Conservation (phyloP, 2,329 filamentous ascomycete genomes). For the Botrytis tulipae region DNA sequence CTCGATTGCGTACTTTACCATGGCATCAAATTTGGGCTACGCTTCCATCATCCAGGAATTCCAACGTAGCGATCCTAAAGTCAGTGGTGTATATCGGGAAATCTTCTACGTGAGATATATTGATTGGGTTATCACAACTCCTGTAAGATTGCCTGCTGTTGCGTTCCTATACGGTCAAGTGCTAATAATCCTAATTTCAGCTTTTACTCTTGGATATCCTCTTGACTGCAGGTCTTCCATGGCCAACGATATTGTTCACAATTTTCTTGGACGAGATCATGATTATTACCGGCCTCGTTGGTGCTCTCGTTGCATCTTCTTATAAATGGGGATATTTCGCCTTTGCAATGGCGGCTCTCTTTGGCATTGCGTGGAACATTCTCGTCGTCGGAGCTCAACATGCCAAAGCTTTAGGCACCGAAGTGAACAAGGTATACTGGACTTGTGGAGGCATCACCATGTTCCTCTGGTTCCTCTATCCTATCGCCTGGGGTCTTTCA, state of each 20-base stretch:
- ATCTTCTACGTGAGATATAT: constrained; percentile 68
- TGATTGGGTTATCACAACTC: constrained; percentile 63
- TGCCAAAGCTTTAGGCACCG: constrained; percentile 52
- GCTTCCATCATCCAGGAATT: constrained; percentile 63
- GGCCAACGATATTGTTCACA: constrained; percentile 60
- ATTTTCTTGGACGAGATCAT: constrained; percentile 64
- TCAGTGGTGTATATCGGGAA: constrained; percentile 54
- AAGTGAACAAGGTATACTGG: constrained; percentile 53
- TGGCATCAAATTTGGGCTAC: constrained; percentile 65
- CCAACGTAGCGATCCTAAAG: constrained; percentile 43
- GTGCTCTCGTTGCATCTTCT: constrained; percentile 57
- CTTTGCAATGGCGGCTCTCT: constrained; percentile 54
- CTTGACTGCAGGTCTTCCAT: constrained; percentile 62
- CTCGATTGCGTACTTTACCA: constrained; percentile 62
- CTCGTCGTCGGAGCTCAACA: constrained; percentile 55
- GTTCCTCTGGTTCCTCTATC: constrained; percentile 63
- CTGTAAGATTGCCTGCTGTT: constrained; percentile 37
- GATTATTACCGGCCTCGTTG: constrained; percentile 65
- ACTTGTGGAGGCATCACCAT: constrained; percentile 58
- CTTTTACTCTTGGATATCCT: constrained; percentile 61
- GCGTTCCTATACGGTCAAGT: not conserved
- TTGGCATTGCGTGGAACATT: constrained; percentile 61
- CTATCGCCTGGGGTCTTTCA: constrained; percentile 60
- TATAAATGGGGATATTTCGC: constrained; percentile 70
- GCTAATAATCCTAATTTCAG: constrained; percentile 4